These are phyloP conservation scores for Phanerodontia chrysosporium DNA, from an alignment of 768 basidiomycete species.

Conservation along the genomic window DNA sequence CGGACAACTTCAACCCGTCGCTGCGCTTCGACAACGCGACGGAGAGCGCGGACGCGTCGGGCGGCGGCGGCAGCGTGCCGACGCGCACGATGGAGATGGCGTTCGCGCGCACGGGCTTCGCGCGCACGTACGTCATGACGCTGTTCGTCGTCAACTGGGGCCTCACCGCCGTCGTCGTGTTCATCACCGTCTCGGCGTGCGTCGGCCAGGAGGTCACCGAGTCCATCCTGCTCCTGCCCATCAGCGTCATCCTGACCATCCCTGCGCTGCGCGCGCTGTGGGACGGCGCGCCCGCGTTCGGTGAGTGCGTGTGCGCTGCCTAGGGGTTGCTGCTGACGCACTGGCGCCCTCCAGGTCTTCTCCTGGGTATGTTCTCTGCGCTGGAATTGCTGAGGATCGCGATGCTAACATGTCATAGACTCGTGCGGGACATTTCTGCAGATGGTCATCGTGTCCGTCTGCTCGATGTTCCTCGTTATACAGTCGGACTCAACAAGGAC, in stretches of 20 bases:
- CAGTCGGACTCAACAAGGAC: slow-evolving; percentile 7
- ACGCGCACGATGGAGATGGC: slow-evolving; percentile 4
- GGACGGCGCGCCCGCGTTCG: slow-evolving; percentile 18
- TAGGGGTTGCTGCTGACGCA: not conserved
- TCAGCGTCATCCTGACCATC: slow-evolving; percentile 20
- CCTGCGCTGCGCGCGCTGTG: slow-evolving; percentile 17
- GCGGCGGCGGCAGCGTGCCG: not conserved
- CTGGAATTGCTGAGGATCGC: not conserved
- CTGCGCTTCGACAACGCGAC: not conserved
- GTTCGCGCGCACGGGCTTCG: slow-evolving; percentile 13
- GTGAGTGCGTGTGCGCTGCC: slow-evolving; percentile 1
- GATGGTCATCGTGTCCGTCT: slow-evolving; percentile 20
- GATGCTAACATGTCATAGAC: slow-evolving; percentile 7
- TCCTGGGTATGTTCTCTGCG: slow-evolving; percentile 9
- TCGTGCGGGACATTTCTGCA: slow-evolving; percentile 17
- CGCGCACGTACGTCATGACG: slow-evolving; percentile 16
- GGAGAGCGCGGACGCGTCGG: not conserved
- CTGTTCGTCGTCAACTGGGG: slow-evolving; percentile 20
- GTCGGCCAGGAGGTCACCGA: slow-evolving; percentile 12
- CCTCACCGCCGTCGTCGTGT: slow-evolving; percentile 17
- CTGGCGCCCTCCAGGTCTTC: slow-evolving; percentile 7
- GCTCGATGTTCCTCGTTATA: slow-evolving; percentile 18
- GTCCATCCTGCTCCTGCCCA: slow-evolving; percentile 17
- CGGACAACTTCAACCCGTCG: slow-evolving; percentile 10
- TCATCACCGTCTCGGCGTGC: slow-evolving; percentile 17